A percentile compares a stretch with the other conserved stretches of the same genome.
phyloP scores from a whole-genome alignment of 352 stramenopile species.

The Globisporangium irregulare region DNA sequence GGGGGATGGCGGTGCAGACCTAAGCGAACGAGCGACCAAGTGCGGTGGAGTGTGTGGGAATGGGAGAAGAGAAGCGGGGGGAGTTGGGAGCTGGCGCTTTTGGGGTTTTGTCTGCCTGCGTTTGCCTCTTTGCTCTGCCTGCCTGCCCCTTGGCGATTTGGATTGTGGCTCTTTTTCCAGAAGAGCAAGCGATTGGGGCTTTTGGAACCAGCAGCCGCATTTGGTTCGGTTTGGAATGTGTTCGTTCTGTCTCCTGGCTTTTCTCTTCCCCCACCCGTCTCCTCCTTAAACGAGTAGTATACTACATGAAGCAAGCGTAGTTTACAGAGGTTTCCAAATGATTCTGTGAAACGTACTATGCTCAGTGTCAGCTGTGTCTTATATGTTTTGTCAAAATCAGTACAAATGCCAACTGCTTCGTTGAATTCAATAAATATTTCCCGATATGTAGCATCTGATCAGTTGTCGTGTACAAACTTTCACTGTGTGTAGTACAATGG shows the following conservation, averaged over 20 bases:
- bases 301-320: not conserved
- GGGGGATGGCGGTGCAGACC: not conserved
- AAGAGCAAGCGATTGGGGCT: slow-evolving; percentile 13
- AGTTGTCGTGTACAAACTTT: not conserved
- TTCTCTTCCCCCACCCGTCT: slow-evolving; percentile 15
- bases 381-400: not conserved
- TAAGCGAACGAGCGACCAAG: not conserved
- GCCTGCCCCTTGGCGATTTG: slow-evolving; percentile 18
- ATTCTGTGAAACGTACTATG: not conserved
- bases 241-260: slow-evolving; percentile 15
- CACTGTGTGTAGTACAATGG: not conserved
- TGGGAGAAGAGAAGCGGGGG: not conserved
- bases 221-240: not conserved
- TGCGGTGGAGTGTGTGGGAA: not conserved
- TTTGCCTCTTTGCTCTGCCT: not conserved
- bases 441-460: not conserved
- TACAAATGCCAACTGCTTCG: too few relatives aligned
- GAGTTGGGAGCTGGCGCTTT: not conserved
- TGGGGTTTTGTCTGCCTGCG: not conserved
- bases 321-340: not conserved
- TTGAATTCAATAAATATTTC: not conserved
- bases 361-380: not conserved
- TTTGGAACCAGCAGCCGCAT: not conserved
- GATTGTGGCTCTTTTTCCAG: slow-evolving; percentile 16
- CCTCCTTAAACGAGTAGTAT: not conserved